Conservation (phyloP, 2,329 filamentous ascomycete species). For the Calonectria leucothoes region DNA sequence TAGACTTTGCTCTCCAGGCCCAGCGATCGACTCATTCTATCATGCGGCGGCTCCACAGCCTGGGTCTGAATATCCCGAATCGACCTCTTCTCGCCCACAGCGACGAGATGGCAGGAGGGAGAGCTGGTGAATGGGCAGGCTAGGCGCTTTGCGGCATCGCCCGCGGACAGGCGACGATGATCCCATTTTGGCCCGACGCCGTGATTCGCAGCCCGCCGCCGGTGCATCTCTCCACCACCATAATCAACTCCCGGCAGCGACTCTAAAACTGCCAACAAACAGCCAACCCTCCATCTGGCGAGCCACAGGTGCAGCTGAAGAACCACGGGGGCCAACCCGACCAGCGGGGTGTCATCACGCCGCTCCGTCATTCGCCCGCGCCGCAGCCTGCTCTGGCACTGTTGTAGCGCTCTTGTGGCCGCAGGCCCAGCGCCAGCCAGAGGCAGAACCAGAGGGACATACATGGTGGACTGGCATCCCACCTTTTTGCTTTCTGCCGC, state of each 20-base stretch:
- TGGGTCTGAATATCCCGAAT: constrained; percentile 16
- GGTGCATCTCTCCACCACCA: constrained; percentile 2
- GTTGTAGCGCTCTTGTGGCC: not conserved
- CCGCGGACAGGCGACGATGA: constrained; percentile 12
- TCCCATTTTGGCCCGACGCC: constrained; percentile 20
- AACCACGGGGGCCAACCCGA: constrained; percentile 14
- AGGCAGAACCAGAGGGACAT: not conserved
- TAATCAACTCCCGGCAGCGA: constrained; percentile 16
- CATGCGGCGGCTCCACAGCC: constrained; percentile 15
- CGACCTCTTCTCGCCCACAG: not conserved
- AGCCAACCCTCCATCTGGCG: constrained; percentile 5
- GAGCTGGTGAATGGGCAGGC: constrained; percentile 9
- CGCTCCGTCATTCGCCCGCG: constrained; percentile 17
- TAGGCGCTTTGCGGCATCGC: constrained; percentile 13
- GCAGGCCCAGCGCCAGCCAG: too few species aligned
- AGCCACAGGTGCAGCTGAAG: constrained; percentile 3
- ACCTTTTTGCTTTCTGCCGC: not conserved
- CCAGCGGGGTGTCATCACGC: constrained; percentile 14
- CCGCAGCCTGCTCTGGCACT: constrained; percentile 13
- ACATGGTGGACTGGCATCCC: constrained; percentile 2
- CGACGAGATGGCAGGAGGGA: constrained; percentile 13
- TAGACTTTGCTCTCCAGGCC: constrained; percentile 15
- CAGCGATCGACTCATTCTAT: constrained; percentile 21
- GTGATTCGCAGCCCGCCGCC: constrained; percentile 5
- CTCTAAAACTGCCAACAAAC: constrained; percentile 14